phyloP scores from a whole-genome alignment of 2,329 filamentous ascomycete genomes.

The Pestalotiopsis sp. region DNA sequence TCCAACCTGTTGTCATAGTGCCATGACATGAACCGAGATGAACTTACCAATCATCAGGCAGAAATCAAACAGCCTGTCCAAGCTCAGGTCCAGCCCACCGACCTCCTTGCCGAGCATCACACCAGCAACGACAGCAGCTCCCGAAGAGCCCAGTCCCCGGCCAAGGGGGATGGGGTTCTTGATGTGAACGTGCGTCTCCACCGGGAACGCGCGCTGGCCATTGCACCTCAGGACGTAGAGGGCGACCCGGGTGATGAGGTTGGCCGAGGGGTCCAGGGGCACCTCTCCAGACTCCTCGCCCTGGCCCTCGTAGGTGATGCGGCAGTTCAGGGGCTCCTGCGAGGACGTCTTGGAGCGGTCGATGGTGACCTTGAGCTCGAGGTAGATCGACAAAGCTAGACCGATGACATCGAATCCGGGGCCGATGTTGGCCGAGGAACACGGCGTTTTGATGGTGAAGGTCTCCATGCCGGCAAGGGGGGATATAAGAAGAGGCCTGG shows the following conservation, averaged over 20 bases:
- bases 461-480: conserved; percentile 48
- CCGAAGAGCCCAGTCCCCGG: conserved; percentile 90
- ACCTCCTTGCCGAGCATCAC: conserved; percentile 92
- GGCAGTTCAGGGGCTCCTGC: conserved; percentile 76
- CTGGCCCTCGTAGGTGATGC: conserved; percentile 86
- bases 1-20: neutral
- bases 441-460: conserved; percentile 79
- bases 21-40: neutral
- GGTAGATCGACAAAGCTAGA: conserved; percentile 89
- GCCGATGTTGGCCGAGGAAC: conserved; percentile 96
- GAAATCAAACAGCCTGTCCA: conserved; percentile 88
- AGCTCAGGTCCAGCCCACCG: conserved; percentile 75
- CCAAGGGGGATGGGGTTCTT: conserved; percentile 94
- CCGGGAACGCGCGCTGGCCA: conserved; percentile 80
- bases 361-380: conserved; percentile 84
- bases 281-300: conserved; percentile 74
- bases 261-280: conserved; percentile 79
- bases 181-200: conserved; percentile 89
- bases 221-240: conserved; percentile 95
- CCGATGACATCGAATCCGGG: conserved; percentile 98
- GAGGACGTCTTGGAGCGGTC: conserved; percentile 59
- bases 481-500: neutral
- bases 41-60: conserved; percentile 88
- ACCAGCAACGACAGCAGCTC: conserved; percentile 91
- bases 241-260: conserved; percentile 92